Percentiles rank a stretch among this genome's conserved stretches.
Evolutionary conservation across 768 basidiomycete species (phyloP).

Genomic region (Candolleomyces efflorescens): DNA sequence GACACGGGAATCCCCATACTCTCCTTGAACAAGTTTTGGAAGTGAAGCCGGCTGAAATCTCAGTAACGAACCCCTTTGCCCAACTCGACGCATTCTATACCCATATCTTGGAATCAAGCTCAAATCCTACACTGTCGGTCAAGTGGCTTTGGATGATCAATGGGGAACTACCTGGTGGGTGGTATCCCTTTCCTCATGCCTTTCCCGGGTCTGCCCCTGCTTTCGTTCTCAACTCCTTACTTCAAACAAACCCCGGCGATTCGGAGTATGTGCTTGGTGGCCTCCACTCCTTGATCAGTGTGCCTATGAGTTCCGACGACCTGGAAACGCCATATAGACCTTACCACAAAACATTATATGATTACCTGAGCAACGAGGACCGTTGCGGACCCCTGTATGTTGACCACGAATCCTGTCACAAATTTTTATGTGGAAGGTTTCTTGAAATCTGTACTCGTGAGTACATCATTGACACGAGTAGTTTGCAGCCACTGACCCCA

Average conservation of each 20-base stretch:
- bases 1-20: conserved; percentile 4
- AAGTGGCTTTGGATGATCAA: background rate
- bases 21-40: conserved; percentile 7
- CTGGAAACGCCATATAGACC: background rate
- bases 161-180: background rate
- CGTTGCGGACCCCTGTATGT: too few species aligned
- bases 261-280: background rate
- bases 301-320: background rate
- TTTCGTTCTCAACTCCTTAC: background rate
- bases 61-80: background rate
- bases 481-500: too few species aligned
- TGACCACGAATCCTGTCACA: too few species aligned
- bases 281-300: background rate
- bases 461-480: too few species aligned
- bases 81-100: conserved; percentile 1
- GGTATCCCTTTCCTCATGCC: background rate
- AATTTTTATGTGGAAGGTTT: too few species aligned
- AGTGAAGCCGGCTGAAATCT: too few species aligned
- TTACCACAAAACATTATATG: background rate
- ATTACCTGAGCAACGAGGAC: background rate
- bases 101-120: background rate
- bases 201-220: background rate
- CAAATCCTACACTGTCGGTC: background rate
- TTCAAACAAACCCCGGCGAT: background rate
- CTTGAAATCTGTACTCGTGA: too few species aligned